These are phyloP conservation scores for Lachancea nothofagi DNA, from an alignment of 805 yeast genomes.

Conservation along the genomic window DNA sequence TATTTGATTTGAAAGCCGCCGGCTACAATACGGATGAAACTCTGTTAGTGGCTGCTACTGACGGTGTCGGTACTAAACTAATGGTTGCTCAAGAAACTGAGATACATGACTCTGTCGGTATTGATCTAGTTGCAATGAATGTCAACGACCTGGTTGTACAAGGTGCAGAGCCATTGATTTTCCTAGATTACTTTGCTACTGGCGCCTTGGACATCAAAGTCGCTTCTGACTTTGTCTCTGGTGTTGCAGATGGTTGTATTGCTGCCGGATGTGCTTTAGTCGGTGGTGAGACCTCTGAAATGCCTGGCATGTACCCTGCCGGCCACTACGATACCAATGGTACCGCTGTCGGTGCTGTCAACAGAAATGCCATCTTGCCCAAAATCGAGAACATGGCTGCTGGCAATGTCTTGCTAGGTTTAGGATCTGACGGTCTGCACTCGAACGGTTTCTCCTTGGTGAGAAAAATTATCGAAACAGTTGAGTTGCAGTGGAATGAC, in stretches of 20 bases:
- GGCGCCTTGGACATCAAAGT: conserved; percentile 80
- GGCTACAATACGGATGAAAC: conserved; percentile 74
- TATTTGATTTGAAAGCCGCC: conserved; percentile 83
- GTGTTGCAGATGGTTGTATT: conserved; percentile 96
- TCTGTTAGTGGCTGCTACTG: conserved; percentile 94
- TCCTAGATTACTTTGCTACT: conserved; percentile 94
- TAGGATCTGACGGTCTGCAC: conserved; percentile 89
- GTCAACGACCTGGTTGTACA: conserved; percentile 97
- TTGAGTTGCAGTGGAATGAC: conserved; percentile 64
- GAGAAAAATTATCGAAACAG: conserved; percentile 80
- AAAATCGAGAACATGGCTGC: conserved; percentile 55
- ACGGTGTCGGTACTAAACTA: conserved; percentile 97
- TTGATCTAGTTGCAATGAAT: conserved; percentile 98
- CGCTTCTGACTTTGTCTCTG: conserved; percentile 84
- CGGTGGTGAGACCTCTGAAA: conserved; percentile 98
- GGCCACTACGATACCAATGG: conserved; percentile 98
- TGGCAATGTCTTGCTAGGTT: conserved; percentile 82
- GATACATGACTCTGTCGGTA: conserved; percentile 96
- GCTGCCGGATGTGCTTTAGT: conserved; percentile 95
- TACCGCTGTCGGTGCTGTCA: conserved; percentile 96
- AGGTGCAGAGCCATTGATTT: conserved; percentile 96
- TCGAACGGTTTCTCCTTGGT: conserved; percentile 95
- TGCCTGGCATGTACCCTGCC: conserved; percentile 97
- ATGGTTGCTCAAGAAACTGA: conserved; percentile 86
- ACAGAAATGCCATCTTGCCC: conserved; percentile 70